Evolutionary conservation across 2,329 filamentous ascomycete species (phyloP), one percentile per base, ranked within the genome.

Genomic region (Ascochyta koolunga): DNA sequence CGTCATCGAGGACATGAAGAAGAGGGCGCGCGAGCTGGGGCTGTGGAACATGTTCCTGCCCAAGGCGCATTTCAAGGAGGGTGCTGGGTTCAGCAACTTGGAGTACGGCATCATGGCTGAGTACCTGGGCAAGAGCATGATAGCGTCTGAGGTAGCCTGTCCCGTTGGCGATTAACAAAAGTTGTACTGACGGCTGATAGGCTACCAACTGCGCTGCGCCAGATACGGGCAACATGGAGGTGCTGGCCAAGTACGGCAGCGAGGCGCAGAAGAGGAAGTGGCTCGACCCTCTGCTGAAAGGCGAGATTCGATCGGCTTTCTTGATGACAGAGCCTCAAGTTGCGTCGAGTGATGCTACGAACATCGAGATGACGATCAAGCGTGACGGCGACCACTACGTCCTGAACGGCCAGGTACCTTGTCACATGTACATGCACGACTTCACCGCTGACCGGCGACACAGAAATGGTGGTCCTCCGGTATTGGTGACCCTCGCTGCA

Each of bases 401-500:
- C 16, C 83, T 99, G 48, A 97, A 98, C 71, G 95, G 95, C 52
- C 84, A 86, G 66, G 89, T 91, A 78, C 54, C 83, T 35, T 11
- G 13, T 11, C 29, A 8, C 10, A 15, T 2, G 11, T 29, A 2
- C 11, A 29, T 13, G 0, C 19, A 2, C 4, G 18, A 2, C 13
- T 22, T 10, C 13, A 27, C 35, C 15, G 40, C 51, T 54, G 16
- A 54, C 41, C 25, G 5, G 25, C 29, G 16, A 6, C n/a, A 50
- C 60, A 93, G 86, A 99, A 99, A 91, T 99, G 95, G 95, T 99
- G 95, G 95, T 96, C 91, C 24, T 96, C 91, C 60, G 95, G 95
- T 62, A 92, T 93, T 16, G 95, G 95, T 54, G 95, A 99, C 78
- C 89, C 89, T 54, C 86, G 93, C 67, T 99, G 95, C 82, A 84